phyloP scores from a whole-genome alignment of 768 basidiomycete genomes.

The Termitomyces sp. region DNA sequence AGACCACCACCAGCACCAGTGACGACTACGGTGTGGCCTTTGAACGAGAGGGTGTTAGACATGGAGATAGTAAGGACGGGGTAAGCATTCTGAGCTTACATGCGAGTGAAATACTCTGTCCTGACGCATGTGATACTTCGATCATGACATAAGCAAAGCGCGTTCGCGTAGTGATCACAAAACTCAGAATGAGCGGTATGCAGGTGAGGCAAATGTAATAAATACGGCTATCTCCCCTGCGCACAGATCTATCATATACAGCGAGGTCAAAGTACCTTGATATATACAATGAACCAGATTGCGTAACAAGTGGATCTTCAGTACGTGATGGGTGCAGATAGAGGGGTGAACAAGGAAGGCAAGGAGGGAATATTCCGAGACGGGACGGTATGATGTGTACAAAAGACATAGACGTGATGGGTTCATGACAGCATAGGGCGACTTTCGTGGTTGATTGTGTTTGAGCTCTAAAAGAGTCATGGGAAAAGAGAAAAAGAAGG shows the following conservation, averaged over 20 bases:
- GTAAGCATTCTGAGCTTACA: background rate
- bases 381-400: slow-evolving; percentile 13
- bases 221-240: slow-evolving; percentile 25
- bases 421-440: slow-evolving; percentile 12
- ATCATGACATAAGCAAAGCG: background rate
- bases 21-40: slow-evolving; percentile 86
- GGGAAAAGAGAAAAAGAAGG: slow-evolving; percentile 1
- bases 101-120: slow-evolving; percentile 7
- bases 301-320: slow-evolving; percentile 7
- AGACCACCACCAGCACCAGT: slow-evolving; percentile 97
- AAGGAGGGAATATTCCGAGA: slow-evolving; percentile 9
- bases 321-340: slow-evolving; percentile 6
- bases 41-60: slow-evolving; percentile 57
- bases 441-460: slow-evolving; percentile 10
- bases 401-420: slow-evolving; percentile 10
- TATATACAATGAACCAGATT: slow-evolving; percentile 7
- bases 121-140: slow-evolving; percentile 16
- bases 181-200: background rate
- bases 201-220: slow-evolving; percentile 14
- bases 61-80: slow-evolving; percentile 19
- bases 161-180: background rate
- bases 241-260: slow-evolving; percentile 30
- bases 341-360: slow-evolving; percentile 5
- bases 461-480: slow-evolving; percentile 6
- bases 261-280: slow-evolving; percentile 13